Evolutionary conservation across 352 stramenopile genomes (phyloP).

Genomic region (Phytophthora citrophthora): DNA sequence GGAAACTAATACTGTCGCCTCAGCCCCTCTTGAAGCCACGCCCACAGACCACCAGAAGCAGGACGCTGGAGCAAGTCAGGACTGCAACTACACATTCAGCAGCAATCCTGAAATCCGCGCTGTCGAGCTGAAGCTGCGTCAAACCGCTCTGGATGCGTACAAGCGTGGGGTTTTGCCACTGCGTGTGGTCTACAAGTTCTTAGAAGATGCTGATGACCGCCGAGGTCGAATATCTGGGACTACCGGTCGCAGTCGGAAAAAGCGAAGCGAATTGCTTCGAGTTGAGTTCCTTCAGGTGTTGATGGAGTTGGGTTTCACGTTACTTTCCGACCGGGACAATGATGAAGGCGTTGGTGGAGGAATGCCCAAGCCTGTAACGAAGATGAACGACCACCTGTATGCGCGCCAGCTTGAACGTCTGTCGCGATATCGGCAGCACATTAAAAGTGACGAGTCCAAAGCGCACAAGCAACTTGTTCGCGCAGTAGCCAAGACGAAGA

Average conservation of each 20-base stretch:
- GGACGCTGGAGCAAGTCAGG: slow-evolving; percentile 22
- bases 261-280: slow-evolving; percentile 63
- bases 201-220: slow-evolving; percentile 52
- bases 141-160: slow-evolving; percentile 73
- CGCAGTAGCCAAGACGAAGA: slow-evolving; percentile 48
- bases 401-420: slow-evolving; percentile 82
- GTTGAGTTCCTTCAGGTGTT: slow-evolving; percentile 93
- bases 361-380: slow-evolving; percentile 23
- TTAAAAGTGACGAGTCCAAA: slow-evolving; percentile 46
- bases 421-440: slow-evolving; percentile 68
- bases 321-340: slow-evolving; percentile 58
- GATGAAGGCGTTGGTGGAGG: slow-evolving; percentile 25
- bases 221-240: slow-evolving; percentile 21
- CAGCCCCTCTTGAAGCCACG: background rate
- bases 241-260: slow-evolving; percentile 6
- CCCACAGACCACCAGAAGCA: background rate
- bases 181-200: slow-evolving; percentile 69
- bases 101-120: slow-evolving; percentile 79
- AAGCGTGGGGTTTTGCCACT: slow-evolving; percentile 74
- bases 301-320: slow-evolving; percentile 92
- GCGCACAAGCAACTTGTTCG: slow-evolving; percentile 69
- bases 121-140: slow-evolving; percentile 88
- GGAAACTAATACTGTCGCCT: background rate
- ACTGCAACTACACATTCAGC: slow-evolving; percentile 87
- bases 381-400: slow-evolving; percentile 82